A percentile compares a stretch with the other conserved stretches of the same genome.
phyloP scores from a whole-genome alignment of 177 flowering plant genomes.

The Vitis hybrid region DNA sequence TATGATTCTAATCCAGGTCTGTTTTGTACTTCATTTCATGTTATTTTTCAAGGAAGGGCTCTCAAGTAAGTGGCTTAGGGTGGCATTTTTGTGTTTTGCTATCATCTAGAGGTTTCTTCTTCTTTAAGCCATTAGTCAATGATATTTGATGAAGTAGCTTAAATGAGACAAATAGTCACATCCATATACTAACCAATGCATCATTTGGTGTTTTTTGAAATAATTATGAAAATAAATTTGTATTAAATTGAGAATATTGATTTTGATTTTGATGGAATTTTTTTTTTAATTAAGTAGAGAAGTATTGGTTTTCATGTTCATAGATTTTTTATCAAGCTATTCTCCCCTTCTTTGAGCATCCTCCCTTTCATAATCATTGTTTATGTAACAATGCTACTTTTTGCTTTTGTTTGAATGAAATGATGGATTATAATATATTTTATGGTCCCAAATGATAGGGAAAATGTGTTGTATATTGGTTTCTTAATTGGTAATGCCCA shows the following conservation, averaged over 20 bases:
- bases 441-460: too few species aligned
- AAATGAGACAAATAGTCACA: neutral
- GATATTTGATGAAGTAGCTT: neutral
- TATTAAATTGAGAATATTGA: neutral
- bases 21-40: conserved; percentile 78
- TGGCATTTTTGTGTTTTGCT: neutral
- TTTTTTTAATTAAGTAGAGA: too few species aligned
- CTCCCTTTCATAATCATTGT: too few species aligned
- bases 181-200: neutral
- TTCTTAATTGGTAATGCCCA: too few species aligned
- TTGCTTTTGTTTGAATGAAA: too few species aligned
- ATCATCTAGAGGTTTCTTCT: neutral
- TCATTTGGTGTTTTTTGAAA: neutral
- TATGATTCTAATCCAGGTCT: conserved; percentile 52
- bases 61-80: conserved; percentile 60
- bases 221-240: neutral
- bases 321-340: too few species aligned
- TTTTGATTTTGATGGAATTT: neutral
- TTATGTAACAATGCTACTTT: too few species aligned
- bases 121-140: neutral
- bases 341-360: too few species aligned
- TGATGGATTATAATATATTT: too few species aligned
- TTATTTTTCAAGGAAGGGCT: conserved; percentile 75
- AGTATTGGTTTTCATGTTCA: too few species aligned
- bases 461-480: too few species aligned